Conservation (phyloP, 352 stramenopile species). For the Pythium phragmitis region DNA sequence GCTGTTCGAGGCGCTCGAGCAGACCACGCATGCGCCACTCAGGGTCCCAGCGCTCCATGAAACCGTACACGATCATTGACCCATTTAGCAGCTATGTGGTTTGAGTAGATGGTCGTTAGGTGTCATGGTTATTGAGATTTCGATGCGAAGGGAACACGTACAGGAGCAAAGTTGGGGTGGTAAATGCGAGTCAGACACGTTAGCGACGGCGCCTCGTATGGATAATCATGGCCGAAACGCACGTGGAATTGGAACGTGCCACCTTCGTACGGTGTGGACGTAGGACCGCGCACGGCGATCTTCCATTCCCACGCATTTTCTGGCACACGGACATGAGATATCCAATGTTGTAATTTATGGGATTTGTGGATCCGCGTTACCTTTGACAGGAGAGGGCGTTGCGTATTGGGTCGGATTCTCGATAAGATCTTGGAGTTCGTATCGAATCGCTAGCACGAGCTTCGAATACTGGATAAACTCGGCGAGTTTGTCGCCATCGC, state of each 20-base stretch:
- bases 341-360: background rate
- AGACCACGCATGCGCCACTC: constrained; percentile 57
- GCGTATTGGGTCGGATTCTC: constrained; percentile 33
- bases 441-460: constrained; percentile 47
- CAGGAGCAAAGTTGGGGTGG: constrained; percentile 69
- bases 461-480: constrained; percentile 70
- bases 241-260: constrained; percentile 47
- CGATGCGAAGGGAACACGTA: constrained; percentile 18
- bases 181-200: constrained; percentile 56
- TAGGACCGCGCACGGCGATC: constrained; percentile 32
- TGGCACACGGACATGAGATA: background rate
- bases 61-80: constrained; percentile 41
- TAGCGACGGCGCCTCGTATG: constrained; percentile 49
- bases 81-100: constrained; percentile 48
- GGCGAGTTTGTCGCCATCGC: constrained; percentile 57
- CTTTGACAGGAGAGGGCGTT: constrained; percentile 40
- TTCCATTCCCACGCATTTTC: constrained; percentile 61
- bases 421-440: constrained; percentile 40
- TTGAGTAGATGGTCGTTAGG: background rate
- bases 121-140: background rate
- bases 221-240: constrained; percentile 58
- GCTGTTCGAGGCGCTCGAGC: constrained; percentile 41
- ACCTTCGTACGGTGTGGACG: constrained; percentile 45
- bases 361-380: constrained; percentile 13
- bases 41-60: constrained; percentile 46